These are phyloP conservation scores for Mycena crocata DNA, from an alignment of 768 basidiomycete species.

Conservation along the genomic window DNA sequence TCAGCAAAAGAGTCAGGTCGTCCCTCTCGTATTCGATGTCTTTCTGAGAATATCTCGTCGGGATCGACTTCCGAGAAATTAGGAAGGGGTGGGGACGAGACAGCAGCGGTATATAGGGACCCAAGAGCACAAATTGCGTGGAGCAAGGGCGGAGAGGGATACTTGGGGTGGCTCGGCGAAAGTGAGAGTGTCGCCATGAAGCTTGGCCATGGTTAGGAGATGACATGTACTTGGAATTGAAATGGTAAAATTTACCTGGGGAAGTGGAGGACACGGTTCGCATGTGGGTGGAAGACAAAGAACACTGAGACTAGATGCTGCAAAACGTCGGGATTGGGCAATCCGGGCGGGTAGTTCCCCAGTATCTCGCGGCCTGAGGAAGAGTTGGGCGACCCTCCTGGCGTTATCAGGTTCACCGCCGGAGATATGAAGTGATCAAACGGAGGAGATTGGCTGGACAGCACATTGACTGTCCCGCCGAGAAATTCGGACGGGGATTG, in stretches of 20 bases:
- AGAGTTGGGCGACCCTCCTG: conserved; percentile 30
- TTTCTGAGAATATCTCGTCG: conserved; percentile 66
- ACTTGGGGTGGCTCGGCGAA: conserved; percentile 76
- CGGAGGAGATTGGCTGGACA: conserved; percentile 13
- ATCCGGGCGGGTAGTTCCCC: conserved; percentile 72
- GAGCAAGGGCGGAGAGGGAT: conserved; percentile 76
- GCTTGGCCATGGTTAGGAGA: no score
- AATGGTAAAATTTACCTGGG: no score
- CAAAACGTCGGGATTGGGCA: conserved; percentile 72
- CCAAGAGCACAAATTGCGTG: conserved; percentile 91
- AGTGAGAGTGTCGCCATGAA: conserved; percentile 75
- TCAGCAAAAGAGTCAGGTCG: conserved; percentile 74
- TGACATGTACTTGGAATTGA: no score
- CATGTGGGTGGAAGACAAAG: conserved; percentile 82
- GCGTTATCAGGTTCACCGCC: background rate
- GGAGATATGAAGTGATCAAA: conserved; percentile 25
- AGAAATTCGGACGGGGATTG: conserved; percentile 16
- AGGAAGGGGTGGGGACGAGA: conserved; percentile 65
- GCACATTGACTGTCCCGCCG: conserved; percentile 16
- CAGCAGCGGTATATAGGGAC: conserved; percentile 79
- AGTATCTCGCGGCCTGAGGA: conserved; percentile 50
- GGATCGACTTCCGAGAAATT: conserved; percentile 56
- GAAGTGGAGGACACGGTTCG: conserved; percentile 75
- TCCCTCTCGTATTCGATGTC: conserved; percentile 56
- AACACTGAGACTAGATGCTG: conserved; percentile 71